Evolutionary conservation across 1,284 basidiomycete species (phyloP), one percentile per base, ranked within the genome.

Genomic region (Pseudozyma sp.): DNA sequence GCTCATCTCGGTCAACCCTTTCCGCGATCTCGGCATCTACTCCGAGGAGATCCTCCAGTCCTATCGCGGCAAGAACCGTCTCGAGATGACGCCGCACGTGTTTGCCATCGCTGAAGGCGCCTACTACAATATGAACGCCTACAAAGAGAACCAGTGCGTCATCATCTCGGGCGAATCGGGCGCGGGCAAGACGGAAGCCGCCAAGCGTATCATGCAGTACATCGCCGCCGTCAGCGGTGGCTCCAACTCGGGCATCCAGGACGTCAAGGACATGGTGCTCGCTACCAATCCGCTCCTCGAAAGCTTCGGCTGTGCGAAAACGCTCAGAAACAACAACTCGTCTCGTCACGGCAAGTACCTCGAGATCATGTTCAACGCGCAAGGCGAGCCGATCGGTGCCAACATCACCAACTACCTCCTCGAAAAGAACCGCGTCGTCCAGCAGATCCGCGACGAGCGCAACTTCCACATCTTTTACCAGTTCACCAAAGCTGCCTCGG

Each of bases 381-480:
- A 91, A 17, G 96, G 95, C 52, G 92, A 96, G 82, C 97, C 97
- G 16, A 91, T 99, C 40, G 97, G 97, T 56, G 97, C 96, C 3
- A 94, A 96, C 83, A 99, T 99, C 81, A 99, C 97, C 14, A 99
- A 99, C 85, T 99, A 99, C 84, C 89, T 99, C 30, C 87, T 99
- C 69, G 97, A 99, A 86, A 99, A 99, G 86, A 92, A 92, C 56
- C 79, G 97, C 73, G 94, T 99, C 13, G 95, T 98, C 6, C 94
- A 94, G 17, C 97, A 99, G 85, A 94, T 99, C 64, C 92, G 93
- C 81, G 92, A 94, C 78, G 97, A 99, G 86, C 90, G 97, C 68
- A 94, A 97, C 85, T 99, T 99, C 85, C 97, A 99, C 85, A 97
- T 99, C 74, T 99, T 99, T 87, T 99, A 99, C 86, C 97, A 99